These are phyloP conservation scores for Hyaloscypha variabilis DNA, from an alignment of 495 filamentous ascomycete species.

Conservation along the genomic window DNA sequence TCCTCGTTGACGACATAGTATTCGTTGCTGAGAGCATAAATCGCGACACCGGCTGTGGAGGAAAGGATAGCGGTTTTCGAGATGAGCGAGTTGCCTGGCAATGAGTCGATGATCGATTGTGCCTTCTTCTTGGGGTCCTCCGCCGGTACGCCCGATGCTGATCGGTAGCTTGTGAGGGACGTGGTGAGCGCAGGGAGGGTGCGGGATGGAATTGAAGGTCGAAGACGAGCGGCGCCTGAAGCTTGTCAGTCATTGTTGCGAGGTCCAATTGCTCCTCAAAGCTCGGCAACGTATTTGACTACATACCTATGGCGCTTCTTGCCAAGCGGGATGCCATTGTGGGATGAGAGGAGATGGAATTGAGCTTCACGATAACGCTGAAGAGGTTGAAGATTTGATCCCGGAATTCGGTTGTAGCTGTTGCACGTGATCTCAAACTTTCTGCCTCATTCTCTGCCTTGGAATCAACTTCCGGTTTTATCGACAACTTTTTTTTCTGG, in stretches of 20 bases:
- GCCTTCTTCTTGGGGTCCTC: conserved; percentile 92
- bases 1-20: conserved; percentile 99
- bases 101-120: conserved; percentile 87
- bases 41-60: conserved; percentile 82
- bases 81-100: conserved; percentile 82
- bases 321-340: conserved; percentile 96
- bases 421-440: conserved; percentile 21
- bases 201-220: conserved; percentile 70
- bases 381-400: conserved; percentile 25
- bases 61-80: conserved; percentile 97
- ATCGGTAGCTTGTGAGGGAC: conserved; percentile 57
- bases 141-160: conserved; percentile 74
- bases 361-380: conserved; percentile 25
- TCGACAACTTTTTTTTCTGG: conserved; percentile 15
- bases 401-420: conserved; percentile 24
- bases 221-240: conserved; percentile 86
- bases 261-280: conserved; percentile 27
- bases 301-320: conserved; percentile 89
- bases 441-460: background rate
- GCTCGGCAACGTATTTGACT: conserved; percentile 19
- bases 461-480: no score
- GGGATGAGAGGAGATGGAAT: conserved; percentile 51
- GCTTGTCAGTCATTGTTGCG: conserved; percentile 31
- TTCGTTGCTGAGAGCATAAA: conserved; percentile 98
- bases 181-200: conserved; percentile 71